These are phyloP conservation scores for Xylaria venustula DNA, from an alignment of 495 filamentous ascomycete species.

Conservation along the genomic window DNA sequence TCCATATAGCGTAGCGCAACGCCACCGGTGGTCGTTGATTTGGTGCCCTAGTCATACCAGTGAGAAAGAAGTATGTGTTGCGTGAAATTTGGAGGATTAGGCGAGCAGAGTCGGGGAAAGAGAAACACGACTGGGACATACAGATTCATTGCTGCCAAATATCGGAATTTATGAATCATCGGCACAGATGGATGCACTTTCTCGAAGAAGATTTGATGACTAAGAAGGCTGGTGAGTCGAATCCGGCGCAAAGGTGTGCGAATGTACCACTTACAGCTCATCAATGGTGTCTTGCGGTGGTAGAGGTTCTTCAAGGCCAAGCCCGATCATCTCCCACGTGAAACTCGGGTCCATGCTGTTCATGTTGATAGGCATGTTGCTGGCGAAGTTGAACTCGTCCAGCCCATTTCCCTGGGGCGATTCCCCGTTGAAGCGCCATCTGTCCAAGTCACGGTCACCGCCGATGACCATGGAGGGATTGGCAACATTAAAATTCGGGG, in stretches of 20 bases:
- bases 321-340: slow-evolving; percentile 88
- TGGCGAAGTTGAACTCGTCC: slow-evolving; percentile 51
- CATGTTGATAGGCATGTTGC: slow-evolving; percentile 44
- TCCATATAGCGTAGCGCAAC: slow-evolving; percentile 93
- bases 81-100: not conserved
- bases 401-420: slow-evolving; percentile 44
- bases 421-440: slow-evolving; percentile 51
- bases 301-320: slow-evolving; percentile 90
- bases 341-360: slow-evolving; percentile 51
- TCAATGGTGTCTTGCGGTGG: slow-evolving; percentile 85
- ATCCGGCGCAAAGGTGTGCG: not conserved
- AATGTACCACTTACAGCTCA: slow-evolving; percentile 65
- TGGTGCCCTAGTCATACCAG: slow-evolving; percentile 53
- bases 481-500: slow-evolving; percentile 44
- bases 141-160: slow-evolving; percentile 79
- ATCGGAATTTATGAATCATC: slow-evolving; percentile 85
- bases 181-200: slow-evolving; percentile 83
- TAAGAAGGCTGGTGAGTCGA: slow-evolving; percentile 35
- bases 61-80: slow-evolving; percentile 19
- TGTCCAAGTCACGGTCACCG: slow-evolving; percentile 45
- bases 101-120: not conserved
- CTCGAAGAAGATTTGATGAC: slow-evolving; percentile 84
- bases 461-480: slow-evolving; percentile 45
- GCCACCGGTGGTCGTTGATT: slow-evolving; percentile 83
- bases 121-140: slow-evolving; percentile 29